phyloP scores from a whole-genome alignment of 257 asterid genomes.

The Solanum sitiens region DNA sequence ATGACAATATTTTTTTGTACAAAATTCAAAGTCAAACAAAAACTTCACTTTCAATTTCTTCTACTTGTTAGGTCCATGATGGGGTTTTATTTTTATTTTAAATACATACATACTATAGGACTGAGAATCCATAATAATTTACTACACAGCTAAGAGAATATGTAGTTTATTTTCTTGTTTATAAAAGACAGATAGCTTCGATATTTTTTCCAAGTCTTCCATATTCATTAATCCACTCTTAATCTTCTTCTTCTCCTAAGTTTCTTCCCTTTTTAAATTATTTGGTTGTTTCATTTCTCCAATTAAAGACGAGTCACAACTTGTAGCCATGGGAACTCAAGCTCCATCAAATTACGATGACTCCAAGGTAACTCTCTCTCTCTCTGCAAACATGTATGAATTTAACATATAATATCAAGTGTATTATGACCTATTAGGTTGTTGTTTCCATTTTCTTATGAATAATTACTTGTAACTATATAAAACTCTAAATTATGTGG shows the following conservation, averaged over 20 bases:
- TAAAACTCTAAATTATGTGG: background rate
- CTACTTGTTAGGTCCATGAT: background rate
- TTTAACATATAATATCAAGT: background rate
- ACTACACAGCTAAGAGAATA: background rate
- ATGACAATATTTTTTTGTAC: background rate
- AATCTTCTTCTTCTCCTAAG: background rate
- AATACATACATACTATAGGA: background rate
- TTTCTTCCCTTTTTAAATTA: background rate
- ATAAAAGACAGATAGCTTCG: background rate
- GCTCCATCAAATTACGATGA: conserved; percentile 13
- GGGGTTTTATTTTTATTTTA: background rate
- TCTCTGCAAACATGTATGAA: background rate
- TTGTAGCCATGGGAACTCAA: conserved; percentile 25
- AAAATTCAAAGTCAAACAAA: conserved; percentile 18
- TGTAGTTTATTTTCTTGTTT: background rate
- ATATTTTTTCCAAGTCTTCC: background rate
- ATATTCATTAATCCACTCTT: background rate
- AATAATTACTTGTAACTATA: background rate
- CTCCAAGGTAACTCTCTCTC: conserved; percentile 8
- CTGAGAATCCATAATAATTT: background rate
- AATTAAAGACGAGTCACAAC: background rate
- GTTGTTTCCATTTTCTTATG: background rate
- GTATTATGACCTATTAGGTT: background rate
- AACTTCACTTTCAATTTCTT: conserved; percentile 7
- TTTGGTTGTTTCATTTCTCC: background rate